phyloP scores from a whole-genome alignment of 1,139 yeast species.

The Fermentozyma sake region DNA sequence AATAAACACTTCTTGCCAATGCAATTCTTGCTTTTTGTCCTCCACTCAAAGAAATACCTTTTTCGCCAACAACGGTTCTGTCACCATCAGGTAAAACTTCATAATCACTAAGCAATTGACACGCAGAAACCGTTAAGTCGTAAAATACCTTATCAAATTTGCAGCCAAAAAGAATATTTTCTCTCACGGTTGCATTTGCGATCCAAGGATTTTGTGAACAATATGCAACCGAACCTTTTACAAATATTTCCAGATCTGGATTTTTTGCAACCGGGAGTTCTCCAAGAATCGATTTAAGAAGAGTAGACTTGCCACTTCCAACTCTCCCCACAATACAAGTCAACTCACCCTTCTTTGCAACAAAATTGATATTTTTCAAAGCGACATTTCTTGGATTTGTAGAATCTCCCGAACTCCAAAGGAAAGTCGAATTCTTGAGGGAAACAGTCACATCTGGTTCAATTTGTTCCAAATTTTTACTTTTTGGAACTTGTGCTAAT shows the following conservation, averaged over 20 bases:
- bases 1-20: constrained; percentile 23
- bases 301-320: constrained; percentile 26
- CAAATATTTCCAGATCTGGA: constrained; percentile 7
- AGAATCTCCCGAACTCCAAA: constrained; percentile 8
- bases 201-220: constrained; percentile 23
- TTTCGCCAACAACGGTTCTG: constrained; percentile 21
- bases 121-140: constrained; percentile 16
- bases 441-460: constrained; percentile 8
- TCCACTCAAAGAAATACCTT: constrained; percentile 24
- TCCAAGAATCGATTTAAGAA: constrained; percentile 21
- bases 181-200: constrained; percentile 18
- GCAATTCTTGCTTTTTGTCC: constrained; percentile 25
- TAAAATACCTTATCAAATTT: constrained; percentile 16
- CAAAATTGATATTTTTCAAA: constrained; percentile 15
- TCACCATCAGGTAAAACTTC: constrained; percentile 22
- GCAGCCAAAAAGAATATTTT: constrained; percentile 21
- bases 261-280: constrained; percentile 14
- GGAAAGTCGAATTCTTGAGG: constrained; percentile 10
- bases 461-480: constrained; percentile 10
- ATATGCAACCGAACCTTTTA: constrained; percentile 22
- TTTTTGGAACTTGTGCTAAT: constrained; percentile 17
- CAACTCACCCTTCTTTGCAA: constrained; percentile 21
- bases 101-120: constrained; percentile 18
- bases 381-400: constrained; percentile 12
- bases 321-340: constrained; percentile 27